Percentiles rank a stretch among this genome's conserved stretches.
Conservation (phyloP, 495 filamentous ascomycete species). For the Tuber microsphaerosporum region DNA sequence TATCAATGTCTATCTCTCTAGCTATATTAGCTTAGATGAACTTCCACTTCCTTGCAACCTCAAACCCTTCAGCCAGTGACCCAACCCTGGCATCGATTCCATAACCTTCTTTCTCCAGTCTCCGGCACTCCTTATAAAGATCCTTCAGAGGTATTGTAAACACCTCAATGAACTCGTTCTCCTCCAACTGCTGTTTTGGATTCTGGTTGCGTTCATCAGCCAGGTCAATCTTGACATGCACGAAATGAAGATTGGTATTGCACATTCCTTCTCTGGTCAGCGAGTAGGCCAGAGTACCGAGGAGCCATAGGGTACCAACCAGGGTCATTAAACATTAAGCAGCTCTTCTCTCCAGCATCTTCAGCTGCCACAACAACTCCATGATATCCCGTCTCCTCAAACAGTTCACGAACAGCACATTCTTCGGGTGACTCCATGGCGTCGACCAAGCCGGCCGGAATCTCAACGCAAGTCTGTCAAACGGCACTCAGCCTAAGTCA, state of each 20-base stretch:
- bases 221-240: slow-evolving; percentile 70
- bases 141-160: slow-evolving; percentile 62
- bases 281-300: slow-evolving; percentile 1
- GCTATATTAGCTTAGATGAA: slow-evolving; percentile 36
- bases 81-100: slow-evolving; percentile 82
- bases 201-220: slow-evolving; percentile 61
- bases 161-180: slow-evolving; percentile 84
- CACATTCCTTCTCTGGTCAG: slow-evolving; percentile 56
- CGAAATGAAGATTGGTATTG: slow-evolving; percentile 78
- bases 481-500: neutral
- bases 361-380: slow-evolving; percentile 49
- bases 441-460: slow-evolving; percentile 82
- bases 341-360: slow-evolving; percentile 53
- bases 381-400: slow-evolving; percentile 89
- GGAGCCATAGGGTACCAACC: slow-evolving; percentile 12
- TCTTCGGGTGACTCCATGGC: slow-evolving; percentile 69
- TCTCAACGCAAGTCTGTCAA: slow-evolving; percentile 55
- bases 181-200: slow-evolving; percentile 68
- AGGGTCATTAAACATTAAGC: slow-evolving; percentile 71
- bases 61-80: slow-evolving; percentile 77
- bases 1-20: neutral
- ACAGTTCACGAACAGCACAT: slow-evolving; percentile 79
- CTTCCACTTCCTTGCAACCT: slow-evolving; percentile 61
- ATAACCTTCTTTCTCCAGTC: slow-evolving; percentile 64
- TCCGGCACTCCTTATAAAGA: slow-evolving; percentile 61